Evolutionary conservation across 805 yeast species (phyloP), one percentile per base, ranked within the genome.

Genomic region (Kregervanrija fluxuum): DNA sequence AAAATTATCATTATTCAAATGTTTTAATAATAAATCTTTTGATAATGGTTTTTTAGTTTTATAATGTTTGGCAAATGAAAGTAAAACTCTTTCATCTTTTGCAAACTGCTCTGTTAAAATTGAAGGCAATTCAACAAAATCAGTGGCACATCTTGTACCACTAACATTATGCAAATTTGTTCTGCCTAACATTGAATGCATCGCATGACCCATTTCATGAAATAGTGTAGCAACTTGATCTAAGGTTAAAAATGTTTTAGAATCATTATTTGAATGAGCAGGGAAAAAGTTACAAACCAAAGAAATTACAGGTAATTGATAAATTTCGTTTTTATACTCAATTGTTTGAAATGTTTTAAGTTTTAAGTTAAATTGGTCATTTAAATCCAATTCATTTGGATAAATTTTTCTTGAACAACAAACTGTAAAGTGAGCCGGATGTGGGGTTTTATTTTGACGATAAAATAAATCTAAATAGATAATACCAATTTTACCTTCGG

Each of bases 171-270:
- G 99, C 42, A 91, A 66, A 37, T 82, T 73, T 0, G 99, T 93
- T 49, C 91, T 74, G 0, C 98, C 99, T 15, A 93, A 67, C 96
- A 93, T 91, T 3, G 97, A 87, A 62, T 93, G 99, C 78, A 93
- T 85, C 1, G 98, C 98, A 64, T 93, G 99, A 1, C 99, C 99
- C 96, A 93, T 89, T 65, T 93, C 99, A 64, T 93, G 99, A 68
- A 93, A 93, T 14, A 93, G 67, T 0, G 99, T 93, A 55, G 91
- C 96, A 15, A 91, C 89, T 56, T 93, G 98, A 46, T 73, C 76
- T 46, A 86, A 70, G 11, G 82, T 70, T 35, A 91, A 64, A 14
- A 85, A 66, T 30, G 90, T 80, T 16, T 77, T 74, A 5, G 48
- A 8, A 8, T 41, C 44, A 1, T 55, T 55, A 5, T 57, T 56